phyloP scores from a whole-genome alignment of 805 yeast genomes.

The Tetrapisispora fleetii region DNA sequence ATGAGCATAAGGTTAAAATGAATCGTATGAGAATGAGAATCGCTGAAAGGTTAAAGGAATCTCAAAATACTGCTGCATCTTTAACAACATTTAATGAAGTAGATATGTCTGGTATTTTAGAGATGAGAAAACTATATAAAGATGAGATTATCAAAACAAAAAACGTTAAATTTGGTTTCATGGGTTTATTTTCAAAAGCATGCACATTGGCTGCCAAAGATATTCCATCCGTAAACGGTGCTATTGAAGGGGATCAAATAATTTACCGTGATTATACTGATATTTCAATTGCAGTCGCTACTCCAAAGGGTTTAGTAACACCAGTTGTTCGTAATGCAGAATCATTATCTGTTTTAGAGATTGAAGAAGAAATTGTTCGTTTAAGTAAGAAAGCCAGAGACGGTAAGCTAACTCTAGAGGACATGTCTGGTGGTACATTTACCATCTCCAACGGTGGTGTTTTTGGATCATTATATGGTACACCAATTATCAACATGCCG shows the following conservation, averaged over 20 bases:
- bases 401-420: conserved; percentile 91
- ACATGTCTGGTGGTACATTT: conserved; percentile 98
- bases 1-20: conserved; percentile 91
- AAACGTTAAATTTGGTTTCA: conserved; percentile 93
- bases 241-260: conserved; percentile 88
- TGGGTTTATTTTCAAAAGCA: conserved; percentile 97
- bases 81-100: conserved; percentile 97
- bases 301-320: conserved; percentile 97
- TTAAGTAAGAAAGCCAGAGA: conserved; percentile 93
- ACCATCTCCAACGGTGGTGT: conserved; percentile 99
- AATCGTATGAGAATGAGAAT: conserved; percentile 98
- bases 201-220: conserved; percentile 87
- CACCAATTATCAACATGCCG: conserved; percentile 96
- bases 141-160: conserved; percentile 91
- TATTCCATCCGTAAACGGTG: conserved; percentile 89
- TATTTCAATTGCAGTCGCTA: conserved; percentile 93
- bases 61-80: conserved; percentile 97
- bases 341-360: conserved; percentile 74
- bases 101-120: conserved; percentile 86
- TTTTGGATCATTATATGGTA: conserved; percentile 94
- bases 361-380: conserved; percentile 74
- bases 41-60: conserved; percentile 97
- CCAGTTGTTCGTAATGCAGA: conserved; percentile 97
- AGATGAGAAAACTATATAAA: conserved; percentile 92
- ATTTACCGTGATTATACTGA: conserved; percentile 95